Percentiles rank a stretch among this genome's conserved stretches.
These are phyloP conservation scores for Heterobasidion parviporum DNA, from an alignment of 1,284 basidiomycete species.

Conservation along the genomic window DNA sequence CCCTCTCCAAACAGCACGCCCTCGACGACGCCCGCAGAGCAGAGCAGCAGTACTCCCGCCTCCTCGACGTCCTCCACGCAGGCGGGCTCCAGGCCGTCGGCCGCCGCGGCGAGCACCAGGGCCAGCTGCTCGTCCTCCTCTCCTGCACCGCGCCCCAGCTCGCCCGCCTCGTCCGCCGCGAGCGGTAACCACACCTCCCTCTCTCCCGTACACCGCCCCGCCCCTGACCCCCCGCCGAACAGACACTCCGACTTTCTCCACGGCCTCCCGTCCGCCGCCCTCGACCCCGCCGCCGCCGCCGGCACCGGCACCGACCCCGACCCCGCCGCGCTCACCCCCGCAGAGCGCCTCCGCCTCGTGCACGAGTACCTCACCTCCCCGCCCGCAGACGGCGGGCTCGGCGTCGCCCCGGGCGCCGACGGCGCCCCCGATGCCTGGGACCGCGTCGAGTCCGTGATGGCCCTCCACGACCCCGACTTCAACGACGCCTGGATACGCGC, in stretches of 20 bases:
- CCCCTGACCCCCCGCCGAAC: constrained; percentile 13
- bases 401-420: constrained; percentile 53
- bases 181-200: constrained; percentile 46
- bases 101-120: constrained; percentile 63
- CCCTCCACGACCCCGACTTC: constrained; percentile 77
- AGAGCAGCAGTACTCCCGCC: constrained; percentile 56
- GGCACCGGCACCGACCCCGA: constrained; percentile 29
- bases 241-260: constrained; percentile 58
- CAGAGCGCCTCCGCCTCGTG: constrained; percentile 76
- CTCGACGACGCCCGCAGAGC: constrained; percentile 55
- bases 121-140: constrained; percentile 77
- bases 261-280: constrained; percentile 39
- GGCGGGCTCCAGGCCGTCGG: constrained; percentile 66
- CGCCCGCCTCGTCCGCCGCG: constrained; percentile 58
- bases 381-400: constrained; percentile 67
- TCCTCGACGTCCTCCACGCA: constrained; percentile 52
- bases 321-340: constrained; percentile 43
- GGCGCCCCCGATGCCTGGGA: constrained; percentile 62
- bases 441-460: constrained; percentile 72
- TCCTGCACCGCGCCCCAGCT: constrained; percentile 61
- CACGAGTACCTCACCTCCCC: constrained; percentile 70
- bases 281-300: constrained; percentile 39
- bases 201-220: not conserved
- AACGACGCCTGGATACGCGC: constrained; percentile 66
- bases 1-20: constrained; percentile 50